Percentiles rank a stretch among this genome's conserved stretches.
phyloP scores from a whole-genome alignment of 495 filamentous ascomycete genomes.

The Jackrogersella multiformis region DNA sequence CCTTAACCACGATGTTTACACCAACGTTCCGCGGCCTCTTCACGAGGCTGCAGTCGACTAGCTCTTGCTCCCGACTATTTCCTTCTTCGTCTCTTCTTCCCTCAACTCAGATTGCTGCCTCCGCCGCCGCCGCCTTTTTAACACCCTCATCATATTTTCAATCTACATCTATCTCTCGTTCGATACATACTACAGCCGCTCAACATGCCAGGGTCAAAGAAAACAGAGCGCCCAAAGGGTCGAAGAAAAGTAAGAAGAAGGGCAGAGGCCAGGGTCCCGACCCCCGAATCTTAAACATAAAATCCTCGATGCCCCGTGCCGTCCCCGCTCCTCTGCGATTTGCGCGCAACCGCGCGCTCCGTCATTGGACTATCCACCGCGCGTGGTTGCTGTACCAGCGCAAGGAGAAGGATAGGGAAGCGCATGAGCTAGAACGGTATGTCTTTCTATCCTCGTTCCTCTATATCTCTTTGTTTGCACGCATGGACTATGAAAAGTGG shows the following conservation, averaged over 20 bases:
- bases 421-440: constrained; percentile 69
- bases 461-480: no score
- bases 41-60: constrained; percentile 19
- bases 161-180: constrained; percentile 6
- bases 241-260: constrained; percentile 17
- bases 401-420: constrained; percentile 66
- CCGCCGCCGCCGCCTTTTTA: background rate
- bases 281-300: constrained; percentile 41
- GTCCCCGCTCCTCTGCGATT: constrained; percentile 81
- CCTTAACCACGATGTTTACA: constrained; percentile 31
- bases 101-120: constrained; percentile 2
- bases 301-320: constrained; percentile 42
- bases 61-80: background rate
- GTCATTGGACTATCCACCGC: constrained; percentile 99
- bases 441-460: background rate
- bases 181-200: constrained; percentile 33
- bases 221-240: background rate
- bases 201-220: constrained; percentile 3
- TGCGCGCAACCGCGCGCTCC: constrained; percentile 84
- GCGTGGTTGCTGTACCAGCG: constrained; percentile 82
- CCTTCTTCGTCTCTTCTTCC: background rate
- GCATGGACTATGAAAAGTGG: no score
- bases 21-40: constrained; percentile 39
- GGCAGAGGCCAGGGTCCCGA: constrained; percentile 30
- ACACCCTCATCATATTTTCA: background rate